These are phyloP conservation scores for Paragyromitra xinjiangensis DNA, from an alignment of 495 filamentous ascomycete genomes.

Conservation along the genomic window DNA sequence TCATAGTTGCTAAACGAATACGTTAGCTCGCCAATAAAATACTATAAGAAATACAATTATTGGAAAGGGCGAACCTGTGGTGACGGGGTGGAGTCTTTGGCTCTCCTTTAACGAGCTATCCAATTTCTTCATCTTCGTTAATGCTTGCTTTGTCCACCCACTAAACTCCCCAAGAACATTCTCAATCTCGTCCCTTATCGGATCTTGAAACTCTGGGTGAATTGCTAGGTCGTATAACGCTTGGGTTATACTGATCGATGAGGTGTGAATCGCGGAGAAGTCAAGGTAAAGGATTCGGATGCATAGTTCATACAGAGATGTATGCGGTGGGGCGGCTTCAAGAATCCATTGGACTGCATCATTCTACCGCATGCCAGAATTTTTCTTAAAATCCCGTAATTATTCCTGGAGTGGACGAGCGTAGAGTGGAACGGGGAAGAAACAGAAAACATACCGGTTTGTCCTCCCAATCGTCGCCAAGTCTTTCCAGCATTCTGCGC, in stretches of 20 bases:
- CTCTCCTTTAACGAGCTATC: constrained; percentile 40
- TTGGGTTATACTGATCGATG: constrained; percentile 29
- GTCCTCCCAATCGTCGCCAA: constrained; percentile 7
- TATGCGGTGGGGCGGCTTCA: constrained; percentile 20
- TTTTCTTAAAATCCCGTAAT: too few relatives aligned
- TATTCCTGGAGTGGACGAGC: too few relatives aligned
- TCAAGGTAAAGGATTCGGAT: constrained; percentile 43
- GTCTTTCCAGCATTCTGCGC: constrained; percentile 9
- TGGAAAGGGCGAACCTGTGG: constrained; percentile 21
- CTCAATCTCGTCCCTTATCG: constrained; percentile 45
- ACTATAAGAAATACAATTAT: not conserved
- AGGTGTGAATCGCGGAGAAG: constrained; percentile 46
- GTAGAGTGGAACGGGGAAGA: not conserved
- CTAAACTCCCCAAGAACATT: not conserved
- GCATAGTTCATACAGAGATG: constrained; percentile 38
- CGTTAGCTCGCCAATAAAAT: too few relatives aligned
- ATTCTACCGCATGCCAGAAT: constrained; percentile 8
- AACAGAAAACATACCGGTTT: constrained; percentile 16
- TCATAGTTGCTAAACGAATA: constrained; percentile 27
- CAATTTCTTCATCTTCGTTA: constrained; percentile 45
- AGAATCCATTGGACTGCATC: constrained; percentile 39
- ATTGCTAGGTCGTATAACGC: constrained; percentile 32
- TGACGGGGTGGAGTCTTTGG: constrained; percentile 35
- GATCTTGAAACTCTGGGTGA: constrained; percentile 26
- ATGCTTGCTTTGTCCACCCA: constrained; percentile 41